Conservation (phyloP, 805 yeast species). For the Scheffersomyces amazonensis region DNA sequence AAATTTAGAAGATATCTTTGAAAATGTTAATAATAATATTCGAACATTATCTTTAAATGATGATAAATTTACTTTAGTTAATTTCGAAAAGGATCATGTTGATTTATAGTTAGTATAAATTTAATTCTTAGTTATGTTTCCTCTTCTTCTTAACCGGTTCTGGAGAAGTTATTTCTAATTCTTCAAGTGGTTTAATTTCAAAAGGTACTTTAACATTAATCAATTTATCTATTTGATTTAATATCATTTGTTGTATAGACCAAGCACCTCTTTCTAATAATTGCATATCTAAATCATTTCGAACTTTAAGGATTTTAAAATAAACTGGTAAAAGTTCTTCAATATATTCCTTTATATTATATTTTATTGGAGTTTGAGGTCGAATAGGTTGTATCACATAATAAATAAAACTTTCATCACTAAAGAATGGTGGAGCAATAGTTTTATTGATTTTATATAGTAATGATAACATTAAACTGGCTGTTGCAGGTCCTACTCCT, state of each 20-base stretch:
- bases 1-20: constrained; percentile 29
- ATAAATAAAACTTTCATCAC: constrained; percentile 45
- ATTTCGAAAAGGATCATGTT: constrained; percentile 35
- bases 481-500: constrained; percentile 54
- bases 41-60: constrained; percentile 27
- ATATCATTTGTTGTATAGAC: constrained; percentile 30
- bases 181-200: constrained; percentile 11
- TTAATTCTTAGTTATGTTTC: too few species aligned
- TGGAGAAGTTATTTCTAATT: not conserved
- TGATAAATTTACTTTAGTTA: constrained; percentile 32
- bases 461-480: constrained; percentile 40
- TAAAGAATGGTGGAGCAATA: constrained; percentile 44
- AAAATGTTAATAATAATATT: constrained; percentile 28
- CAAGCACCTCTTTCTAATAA: constrained; percentile 34
- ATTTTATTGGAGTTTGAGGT: constrained; percentile 34
- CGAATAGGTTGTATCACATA: constrained; percentile 23
- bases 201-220: constrained; percentile 10
- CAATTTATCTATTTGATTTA: constrained; percentile 21
- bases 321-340: constrained; percentile 29
- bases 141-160: not conserved
- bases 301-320: constrained; percentile 10
- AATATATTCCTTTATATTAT: constrained; percentile 39
- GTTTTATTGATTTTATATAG: constrained; percentile 12
- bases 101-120: constrained; percentile 12
- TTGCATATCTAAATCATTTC: constrained; percentile 7